Evolutionary conservation across 2,329 filamentous ascomycete genomes (phyloP).

Genomic region (Paramyrothecium roridum): DNA sequence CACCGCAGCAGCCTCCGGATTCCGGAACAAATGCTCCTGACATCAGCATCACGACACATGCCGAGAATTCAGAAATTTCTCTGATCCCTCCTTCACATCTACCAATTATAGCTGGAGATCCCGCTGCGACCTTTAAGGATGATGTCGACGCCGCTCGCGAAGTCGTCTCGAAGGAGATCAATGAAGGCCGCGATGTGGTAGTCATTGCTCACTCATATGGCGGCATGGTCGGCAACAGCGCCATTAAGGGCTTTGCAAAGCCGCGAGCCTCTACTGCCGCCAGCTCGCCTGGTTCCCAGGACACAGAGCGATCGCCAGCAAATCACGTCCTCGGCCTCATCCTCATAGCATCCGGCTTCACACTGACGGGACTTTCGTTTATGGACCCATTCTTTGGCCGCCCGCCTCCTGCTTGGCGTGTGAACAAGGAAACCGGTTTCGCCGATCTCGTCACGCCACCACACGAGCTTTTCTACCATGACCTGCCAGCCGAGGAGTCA

Average conservation of each 20-base stretch:
- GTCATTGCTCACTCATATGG: conserved; percentile 48
- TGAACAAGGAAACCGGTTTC: conserved; percentile 35
- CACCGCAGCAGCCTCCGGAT: no score
- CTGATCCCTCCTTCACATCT: neutral
- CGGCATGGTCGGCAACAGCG: conserved; percentile 41
- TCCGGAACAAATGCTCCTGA: no score
- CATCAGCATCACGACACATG: no score
- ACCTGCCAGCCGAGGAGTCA: conserved; percentile 40
- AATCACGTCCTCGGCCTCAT: conserved; percentile 41
- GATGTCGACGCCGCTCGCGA: conserved; percentile 36
- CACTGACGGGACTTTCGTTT: conserved; percentile 31
- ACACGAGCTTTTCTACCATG: conserved; percentile 45
- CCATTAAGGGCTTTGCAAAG: conserved; percentile 37
- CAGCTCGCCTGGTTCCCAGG: neutral
- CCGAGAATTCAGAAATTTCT: no score
- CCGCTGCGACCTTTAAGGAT: conserved; percentile 32
- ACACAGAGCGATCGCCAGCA: neutral
- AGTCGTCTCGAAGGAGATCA: conserved; percentile 30
- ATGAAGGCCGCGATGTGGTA: conserved; percentile 37
- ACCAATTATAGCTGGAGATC: conserved; percentile 4
- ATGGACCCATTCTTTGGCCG: conserved; percentile 36
- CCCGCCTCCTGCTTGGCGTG: conserved; percentile 38
- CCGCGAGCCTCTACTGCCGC: conserved; percentile 3
- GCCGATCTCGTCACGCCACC: conserved; percentile 34
- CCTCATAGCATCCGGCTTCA: conserved; percentile 42